Evolutionary conservation across 768 basidiomycete species (phyloP).

Genomic region (Tremella fuciformis): DNA sequence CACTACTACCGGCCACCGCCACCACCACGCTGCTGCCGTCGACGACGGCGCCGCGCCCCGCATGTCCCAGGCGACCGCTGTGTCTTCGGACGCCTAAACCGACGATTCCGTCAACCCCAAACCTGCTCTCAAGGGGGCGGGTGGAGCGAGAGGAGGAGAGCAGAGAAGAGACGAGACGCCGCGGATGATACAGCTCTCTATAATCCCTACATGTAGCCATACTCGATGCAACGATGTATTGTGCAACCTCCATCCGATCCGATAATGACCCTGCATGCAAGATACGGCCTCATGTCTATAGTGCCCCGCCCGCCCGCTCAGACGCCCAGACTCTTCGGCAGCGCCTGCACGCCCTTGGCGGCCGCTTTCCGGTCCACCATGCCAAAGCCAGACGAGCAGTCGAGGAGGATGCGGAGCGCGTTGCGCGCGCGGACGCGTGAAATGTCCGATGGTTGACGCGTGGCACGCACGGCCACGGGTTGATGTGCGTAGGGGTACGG

Average conservation of each 20-base stretch:
- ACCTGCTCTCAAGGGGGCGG: no score
- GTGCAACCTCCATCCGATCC: no score
- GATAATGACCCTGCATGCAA: no score
- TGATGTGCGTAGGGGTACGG: constrained; percentile 67
- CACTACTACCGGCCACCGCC: constrained; percentile 2
- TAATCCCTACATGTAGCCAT: no score
- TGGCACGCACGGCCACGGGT: constrained; percentile 53
- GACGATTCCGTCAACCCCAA: no score
- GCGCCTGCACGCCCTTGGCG: constrained; percentile 21
- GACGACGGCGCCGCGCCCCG: background rate
- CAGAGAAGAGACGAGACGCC: no score
- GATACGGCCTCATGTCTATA: constrained; percentile 1
- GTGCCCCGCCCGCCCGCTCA: background rate
- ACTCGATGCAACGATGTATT: no score
- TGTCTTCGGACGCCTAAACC: no score
- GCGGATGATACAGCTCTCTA: no score
- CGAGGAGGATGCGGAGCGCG: constrained; percentile 66
- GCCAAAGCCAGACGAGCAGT: constrained; percentile 47
- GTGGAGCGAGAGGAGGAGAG: no score
- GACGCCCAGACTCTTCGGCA: constrained; percentile 30
- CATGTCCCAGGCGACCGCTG: no score
- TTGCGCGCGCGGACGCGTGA: constrained; percentile 86
- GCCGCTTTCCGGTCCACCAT: constrained; percentile 36
- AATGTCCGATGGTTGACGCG: constrained; percentile 73
- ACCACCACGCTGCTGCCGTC: constrained; percentile 7